phyloP scores from a whole-genome alignment of 495 filamentous ascomycete genomes.

The Aspergillus sparsus region DNA sequence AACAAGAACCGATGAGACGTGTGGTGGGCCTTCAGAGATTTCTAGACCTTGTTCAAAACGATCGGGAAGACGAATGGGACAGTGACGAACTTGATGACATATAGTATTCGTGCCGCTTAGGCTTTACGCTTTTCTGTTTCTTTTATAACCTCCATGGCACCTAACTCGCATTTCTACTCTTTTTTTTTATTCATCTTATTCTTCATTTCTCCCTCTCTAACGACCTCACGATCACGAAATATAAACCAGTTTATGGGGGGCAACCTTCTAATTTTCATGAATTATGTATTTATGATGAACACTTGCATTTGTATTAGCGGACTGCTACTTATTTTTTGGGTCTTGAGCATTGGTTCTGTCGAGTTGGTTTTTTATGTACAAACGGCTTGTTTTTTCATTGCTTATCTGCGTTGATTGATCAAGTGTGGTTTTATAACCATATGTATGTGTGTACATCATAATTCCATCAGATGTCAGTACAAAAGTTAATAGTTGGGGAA shows the following conservation, averaged over 20 bases:
- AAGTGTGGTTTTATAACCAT: conserved; percentile 10
- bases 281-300: conserved; percentile 11
- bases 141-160: neutral
- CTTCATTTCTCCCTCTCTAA: neutral
- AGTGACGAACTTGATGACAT: conserved; percentile 60
- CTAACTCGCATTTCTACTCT: neutral
- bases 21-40: conserved; percentile 52
- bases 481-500: conserved; percentile 1
- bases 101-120: conserved; percentile 26
- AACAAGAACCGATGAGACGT: conserved; percentile 17
- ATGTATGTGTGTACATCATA: conserved; percentile 21
- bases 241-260: conserved; percentile 9
- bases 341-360: conserved; percentile 3
- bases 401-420: neutral
- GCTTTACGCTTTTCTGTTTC: neutral
- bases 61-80: conserved; percentile 66
- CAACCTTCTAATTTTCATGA: conserved; percentile 14
- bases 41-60: conserved; percentile 54
- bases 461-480: conserved; percentile 1
- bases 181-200: conserved; percentile 6
- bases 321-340: neutral
- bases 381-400: neutral
- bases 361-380: conserved; percentile 8
- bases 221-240: conserved; percentile 17
- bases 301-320: conserved; percentile 16